Evolutionary conservation across 176 grass and related monocot genomes (phyloP).

Genomic region (Rhynchospora tenuis): DNA sequence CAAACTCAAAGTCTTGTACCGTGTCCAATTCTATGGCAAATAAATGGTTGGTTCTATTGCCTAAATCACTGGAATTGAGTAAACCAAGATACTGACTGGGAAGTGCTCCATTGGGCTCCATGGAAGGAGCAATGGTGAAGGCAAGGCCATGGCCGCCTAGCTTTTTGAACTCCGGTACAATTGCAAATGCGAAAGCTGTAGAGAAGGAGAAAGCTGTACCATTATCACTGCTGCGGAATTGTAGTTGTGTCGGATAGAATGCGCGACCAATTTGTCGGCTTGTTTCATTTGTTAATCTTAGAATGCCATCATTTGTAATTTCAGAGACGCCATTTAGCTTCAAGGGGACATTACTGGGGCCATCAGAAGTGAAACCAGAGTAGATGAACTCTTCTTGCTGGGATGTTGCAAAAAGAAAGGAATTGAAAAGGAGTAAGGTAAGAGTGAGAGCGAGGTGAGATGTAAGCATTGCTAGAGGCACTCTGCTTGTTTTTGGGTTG

Average conservation of each 20-base stretch:
- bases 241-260: slow-evolving; percentile 49
- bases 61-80: slow-evolving; percentile 44
- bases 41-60: slow-evolving; percentile 67
- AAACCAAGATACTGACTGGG: slow-evolving; percentile 67
- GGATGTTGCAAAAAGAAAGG: not conserved
- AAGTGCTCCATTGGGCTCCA: slow-evolving; percentile 36
- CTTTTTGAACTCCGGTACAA: slow-evolving; percentile 45
- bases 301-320: slow-evolving; percentile 41
- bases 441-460: slow-evolving; percentile 21
- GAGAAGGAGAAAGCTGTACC: slow-evolving; percentile 62
- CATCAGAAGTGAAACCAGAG: slow-evolving; percentile 48
- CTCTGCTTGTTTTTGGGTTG: not conserved
- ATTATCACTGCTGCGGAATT: slow-evolving; percentile 27
- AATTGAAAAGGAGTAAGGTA: not conserved
- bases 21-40: slow-evolving; percentile 89
- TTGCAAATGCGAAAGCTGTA: slow-evolving; percentile 73
- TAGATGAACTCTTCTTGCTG: slow-evolving; percentile 50
- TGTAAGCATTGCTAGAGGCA: slow-evolving; percentile 3
- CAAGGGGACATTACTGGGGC: slow-evolving; percentile 15
- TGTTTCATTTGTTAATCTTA: slow-evolving; percentile 54
- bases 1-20: slow-evolving; percentile 65
- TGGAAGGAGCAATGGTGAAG: slow-evolving; percentile 50
- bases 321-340: slow-evolving; percentile 54
- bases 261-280: slow-evolving; percentile 58
- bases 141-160: slow-evolving; percentile 74